Percentiles rank a stretch among this genome's conserved stretches.
Conservation (phyloP, 106 monocot genomes). For the Dioscorea dumetorum region DNA sequence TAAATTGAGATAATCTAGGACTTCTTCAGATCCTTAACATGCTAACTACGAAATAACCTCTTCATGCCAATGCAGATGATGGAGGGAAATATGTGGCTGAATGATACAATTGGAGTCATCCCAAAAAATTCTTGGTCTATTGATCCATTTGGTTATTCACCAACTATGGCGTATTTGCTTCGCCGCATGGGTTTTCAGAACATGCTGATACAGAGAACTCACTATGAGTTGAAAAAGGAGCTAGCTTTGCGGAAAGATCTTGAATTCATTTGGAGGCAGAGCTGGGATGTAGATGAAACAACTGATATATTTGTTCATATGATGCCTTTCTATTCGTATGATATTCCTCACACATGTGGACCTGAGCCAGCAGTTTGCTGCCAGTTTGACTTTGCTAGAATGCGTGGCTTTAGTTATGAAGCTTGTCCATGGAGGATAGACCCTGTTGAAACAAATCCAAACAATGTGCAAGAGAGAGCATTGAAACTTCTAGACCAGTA, state of each 20-base stretch:
- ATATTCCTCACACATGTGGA: constrained; percentile 98
- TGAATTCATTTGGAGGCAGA: constrained; percentile 93
- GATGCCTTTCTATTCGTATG: constrained; percentile 99
- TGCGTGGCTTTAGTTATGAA: constrained; percentile 77
- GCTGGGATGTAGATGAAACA: constrained; percentile 82
- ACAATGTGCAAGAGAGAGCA: constrained; percentile 89
- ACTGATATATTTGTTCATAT: constrained; percentile 99
- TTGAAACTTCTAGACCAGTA: constrained; percentile 77
- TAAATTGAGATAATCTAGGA: too few relatives aligned
- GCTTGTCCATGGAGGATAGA: constrained; percentile 77
- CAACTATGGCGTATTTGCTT: constrained; percentile 92
- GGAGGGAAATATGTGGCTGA: constrained; percentile 94
- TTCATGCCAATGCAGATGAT: constrained; percentile 50
- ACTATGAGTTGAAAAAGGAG: constrained; percentile 95
- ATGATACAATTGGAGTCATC: constrained; percentile 82
- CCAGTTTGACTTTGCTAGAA: constrained; percentile 97
- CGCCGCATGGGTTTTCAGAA: constrained; percentile 92
- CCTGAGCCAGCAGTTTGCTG: constrained; percentile 97
- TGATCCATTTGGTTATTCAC: constrained; percentile 97
- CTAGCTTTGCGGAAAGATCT: constrained; percentile 71
- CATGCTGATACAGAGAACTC: constrained; percentile 98
- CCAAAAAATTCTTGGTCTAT: constrained; percentile 96
- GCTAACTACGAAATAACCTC: background rate
- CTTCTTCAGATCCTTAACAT: too few relatives aligned
- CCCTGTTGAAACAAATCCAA: constrained; percentile 74